Conservation (phyloP, 2,329 filamentous ascomycete genomes). For the Paraphoma chrysanthemicola region DNA sequence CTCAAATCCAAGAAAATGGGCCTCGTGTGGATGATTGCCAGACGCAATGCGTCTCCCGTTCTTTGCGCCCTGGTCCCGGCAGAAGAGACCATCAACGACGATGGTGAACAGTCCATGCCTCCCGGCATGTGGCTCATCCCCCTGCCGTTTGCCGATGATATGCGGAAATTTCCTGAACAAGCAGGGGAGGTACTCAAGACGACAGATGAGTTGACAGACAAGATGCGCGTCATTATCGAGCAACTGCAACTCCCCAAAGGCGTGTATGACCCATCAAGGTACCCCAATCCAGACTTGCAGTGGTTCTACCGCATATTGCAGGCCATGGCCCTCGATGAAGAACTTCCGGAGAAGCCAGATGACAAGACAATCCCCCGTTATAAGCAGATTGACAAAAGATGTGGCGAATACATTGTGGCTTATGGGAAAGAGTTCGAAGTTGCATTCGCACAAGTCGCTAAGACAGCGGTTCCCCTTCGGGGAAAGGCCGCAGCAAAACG, state of each 20-base stretch:
- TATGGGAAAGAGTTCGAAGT: conserved; percentile 75
- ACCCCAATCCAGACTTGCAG: conserved; percentile 90
- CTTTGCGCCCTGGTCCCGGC: conserved; percentile 85
- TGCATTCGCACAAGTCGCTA: conserved; percentile 54
- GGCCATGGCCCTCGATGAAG: conserved; percentile 88
- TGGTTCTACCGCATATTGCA: conserved; percentile 98
- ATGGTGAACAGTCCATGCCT: conserved; percentile 74
- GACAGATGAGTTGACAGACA: conserved; percentile 76
- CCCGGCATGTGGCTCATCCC: conserved; percentile 89
- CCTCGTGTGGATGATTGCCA: conserved; percentile 87
- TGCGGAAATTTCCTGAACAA: conserved; percentile 75
- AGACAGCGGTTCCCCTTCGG: conserved; percentile 50
- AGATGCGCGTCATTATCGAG: conserved; percentile 82
- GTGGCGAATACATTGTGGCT: conserved; percentile 77
- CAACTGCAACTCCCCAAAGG: conserved; percentile 88
- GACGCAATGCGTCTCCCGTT: conserved; percentile 78
- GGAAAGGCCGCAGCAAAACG: conserved; percentile 53
- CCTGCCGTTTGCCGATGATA: conserved; percentile 87
- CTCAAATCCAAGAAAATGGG: conserved; percentile 80
- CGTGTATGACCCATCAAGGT: conserved; percentile 82
- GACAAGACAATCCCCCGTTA: conserved; percentile 87
- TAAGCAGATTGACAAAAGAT: conserved; percentile 84
- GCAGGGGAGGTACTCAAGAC: conserved; percentile 51
- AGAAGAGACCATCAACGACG: conserved; percentile 66
- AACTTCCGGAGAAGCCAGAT: conserved; percentile 74